phyloP scores from a whole-genome alignment of 2,329 filamentous ascomycete genomes.

The Fusarium avenaceum region DNA sequence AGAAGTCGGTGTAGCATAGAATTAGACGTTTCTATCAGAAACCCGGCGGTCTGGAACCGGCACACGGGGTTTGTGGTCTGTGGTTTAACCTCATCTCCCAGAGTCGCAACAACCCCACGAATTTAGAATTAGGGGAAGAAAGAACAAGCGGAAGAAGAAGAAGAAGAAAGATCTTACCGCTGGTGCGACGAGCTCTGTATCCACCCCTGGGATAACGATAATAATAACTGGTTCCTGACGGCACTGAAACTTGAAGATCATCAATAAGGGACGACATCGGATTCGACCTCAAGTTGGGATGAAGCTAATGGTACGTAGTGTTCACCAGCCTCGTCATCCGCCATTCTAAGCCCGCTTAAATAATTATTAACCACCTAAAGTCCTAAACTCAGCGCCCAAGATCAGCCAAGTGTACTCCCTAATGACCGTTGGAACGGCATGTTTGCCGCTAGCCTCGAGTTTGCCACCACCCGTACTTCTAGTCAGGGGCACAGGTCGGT shows the following conservation, averaged over 20 bases:
- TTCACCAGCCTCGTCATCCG: conserved; percentile 29
- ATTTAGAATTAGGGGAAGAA: conserved; percentile 29
- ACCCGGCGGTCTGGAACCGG: conserved; percentile 44
- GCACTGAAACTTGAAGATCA: conserved; percentile 7
- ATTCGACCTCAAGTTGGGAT: conserved; percentile 9
- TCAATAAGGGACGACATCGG: conserved; percentile 7
- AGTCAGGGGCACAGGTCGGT: conserved; percentile 45
- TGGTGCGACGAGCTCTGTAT: conserved; percentile 19
- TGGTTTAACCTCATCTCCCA: neutral
- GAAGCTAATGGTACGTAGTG: conserved; percentile 10
- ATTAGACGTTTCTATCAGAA: conserved; percentile 17
- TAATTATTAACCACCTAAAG: neutral
- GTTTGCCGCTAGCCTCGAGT: conserved; percentile 44
- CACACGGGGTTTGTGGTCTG: conserved; percentile 29
- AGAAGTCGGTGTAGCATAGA: conserved; percentile 44
- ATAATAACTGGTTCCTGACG: conserved; percentile 4
- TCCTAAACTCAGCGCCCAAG: conserved; percentile 14
- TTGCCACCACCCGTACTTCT: conserved; percentile 47
- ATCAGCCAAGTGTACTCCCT: conserved; percentile 12
- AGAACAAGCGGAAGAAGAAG: conserved; percentile 31
- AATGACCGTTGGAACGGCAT: conserved; percentile 43
- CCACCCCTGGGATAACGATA: conserved; percentile 5
- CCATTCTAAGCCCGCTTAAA: neutral
- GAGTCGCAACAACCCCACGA: conserved; percentile 24
- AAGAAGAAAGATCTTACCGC: conserved; percentile 20